These are phyloP conservation scores for Paramyrothecium sp. DNA, from an alignment of 2,329 filamentous ascomycete species.

Conservation along the genomic window DNA sequence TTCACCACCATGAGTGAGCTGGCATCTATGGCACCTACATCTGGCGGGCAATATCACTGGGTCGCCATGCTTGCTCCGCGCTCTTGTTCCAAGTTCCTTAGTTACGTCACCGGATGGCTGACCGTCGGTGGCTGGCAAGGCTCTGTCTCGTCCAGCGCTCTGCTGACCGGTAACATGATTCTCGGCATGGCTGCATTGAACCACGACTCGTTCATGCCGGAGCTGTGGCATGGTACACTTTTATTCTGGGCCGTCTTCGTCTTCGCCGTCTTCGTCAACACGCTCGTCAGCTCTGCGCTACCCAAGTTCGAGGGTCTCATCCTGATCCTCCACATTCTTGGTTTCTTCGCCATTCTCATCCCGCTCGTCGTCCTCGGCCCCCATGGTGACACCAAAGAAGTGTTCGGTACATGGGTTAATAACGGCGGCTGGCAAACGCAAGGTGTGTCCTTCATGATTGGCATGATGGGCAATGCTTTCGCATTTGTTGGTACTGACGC, in stretches of 20 bases:
- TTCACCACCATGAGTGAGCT: constrained; percentile 39
- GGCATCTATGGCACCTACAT: constrained; percentile 45
- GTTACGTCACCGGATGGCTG: constrained; percentile 50
- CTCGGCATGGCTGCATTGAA: constrained; percentile 25
- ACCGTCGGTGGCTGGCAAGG: constrained; percentile 47
- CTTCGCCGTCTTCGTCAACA: constrained; percentile 49
- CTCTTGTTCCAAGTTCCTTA: constrained; percentile 48
- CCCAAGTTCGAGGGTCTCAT: constrained; percentile 50
- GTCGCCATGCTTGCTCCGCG: constrained; percentile 50
- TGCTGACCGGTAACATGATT: constrained; percentile 46
- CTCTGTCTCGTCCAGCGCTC: constrained; percentile 30
- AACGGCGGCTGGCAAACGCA: constrained; percentile 40
- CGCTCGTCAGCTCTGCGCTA: constrained; percentile 40
- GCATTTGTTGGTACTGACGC: constrained; percentile 29
- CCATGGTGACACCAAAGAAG: constrained; percentile 28
- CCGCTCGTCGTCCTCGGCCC: constrained; percentile 27
- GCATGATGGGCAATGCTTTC: constrained; percentile 38
- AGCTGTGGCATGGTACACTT: constrained; percentile 48
- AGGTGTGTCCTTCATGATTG: constrained; percentile 43
- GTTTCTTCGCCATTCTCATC: constrained; percentile 30
- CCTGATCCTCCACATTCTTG: constrained; percentile 44
- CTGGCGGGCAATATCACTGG: constrained; percentile 62
- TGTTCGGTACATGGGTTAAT: constrained; percentile 45
- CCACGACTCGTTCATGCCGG: constrained; percentile 32
- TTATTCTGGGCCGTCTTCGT: constrained; percentile 45